Evolutionary conservation across 495 filamentous ascomycete genomes (phyloP).

Genomic region (Aspergillus incahuasiensis): DNA sequence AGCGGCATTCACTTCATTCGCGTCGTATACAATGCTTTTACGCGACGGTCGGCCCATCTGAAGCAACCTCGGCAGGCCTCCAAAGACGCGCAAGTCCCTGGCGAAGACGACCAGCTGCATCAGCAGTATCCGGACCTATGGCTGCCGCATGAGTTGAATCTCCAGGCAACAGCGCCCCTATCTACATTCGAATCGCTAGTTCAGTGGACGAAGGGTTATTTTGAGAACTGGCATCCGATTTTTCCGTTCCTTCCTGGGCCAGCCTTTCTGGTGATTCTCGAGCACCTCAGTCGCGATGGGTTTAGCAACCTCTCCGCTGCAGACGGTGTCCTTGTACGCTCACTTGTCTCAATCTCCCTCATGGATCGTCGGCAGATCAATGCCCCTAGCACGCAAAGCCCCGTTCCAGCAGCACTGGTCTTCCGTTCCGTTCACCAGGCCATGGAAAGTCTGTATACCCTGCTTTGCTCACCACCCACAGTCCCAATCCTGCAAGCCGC

Average conservation of each 20-base stretch:
- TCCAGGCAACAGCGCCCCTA: conserved; percentile 1
- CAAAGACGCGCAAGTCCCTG: conserved; percentile 37
- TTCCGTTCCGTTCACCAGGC: conserved; percentile 35
- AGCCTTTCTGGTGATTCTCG: conserved; percentile 34
- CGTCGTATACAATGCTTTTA: conserved; percentile 42
- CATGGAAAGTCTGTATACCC: conserved; percentile 31
- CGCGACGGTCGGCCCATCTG: conserved; percentile 33
- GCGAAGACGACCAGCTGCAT: conserved; percentile 43
- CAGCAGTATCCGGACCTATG: conserved; percentile 19
- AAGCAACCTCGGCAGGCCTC: conserved; percentile 20
- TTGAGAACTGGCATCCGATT: conserved; percentile 45
- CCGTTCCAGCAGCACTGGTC: conserved; percentile 31
- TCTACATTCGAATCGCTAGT: conserved; percentile 33
- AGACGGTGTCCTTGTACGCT: conserved; percentile 39
- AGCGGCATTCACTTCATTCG: conserved; percentile 49
- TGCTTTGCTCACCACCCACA: conserved; percentile 35
- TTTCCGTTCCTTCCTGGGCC: conserved; percentile 46
- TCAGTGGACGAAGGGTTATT: conserved; percentile 40
- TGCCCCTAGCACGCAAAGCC: conserved; percentile 5
- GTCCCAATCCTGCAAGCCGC: conserved; percentile 40
- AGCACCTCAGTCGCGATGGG: conserved; percentile 25
- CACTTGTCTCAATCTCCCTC: conserved; percentile 42
- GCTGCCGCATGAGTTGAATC: conserved; percentile 26
- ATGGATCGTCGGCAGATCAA: conserved; percentile 31
- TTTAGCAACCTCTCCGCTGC: conserved; percentile 16